Conservation (phyloP, 306 rosid genomes). For the Acmispon strigosus region DNA sequence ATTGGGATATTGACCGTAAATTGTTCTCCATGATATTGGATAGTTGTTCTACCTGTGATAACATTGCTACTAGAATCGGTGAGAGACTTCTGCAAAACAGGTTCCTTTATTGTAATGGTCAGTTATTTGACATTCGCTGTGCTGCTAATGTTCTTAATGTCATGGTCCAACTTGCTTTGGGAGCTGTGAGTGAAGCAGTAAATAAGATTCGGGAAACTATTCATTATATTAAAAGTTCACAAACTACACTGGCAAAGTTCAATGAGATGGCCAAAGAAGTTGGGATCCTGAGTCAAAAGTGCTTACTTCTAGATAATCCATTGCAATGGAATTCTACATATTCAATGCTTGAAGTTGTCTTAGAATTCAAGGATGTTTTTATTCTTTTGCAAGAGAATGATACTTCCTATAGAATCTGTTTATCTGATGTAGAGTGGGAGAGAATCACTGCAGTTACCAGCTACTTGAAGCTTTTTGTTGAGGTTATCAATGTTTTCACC, state of each 20-base stretch:
- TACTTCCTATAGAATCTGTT: slow-evolving; percentile 37
- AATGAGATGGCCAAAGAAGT: slow-evolving; percentile 61
- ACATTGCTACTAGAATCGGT: slow-evolving; percentile 49
- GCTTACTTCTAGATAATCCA: slow-evolving; percentile 60
- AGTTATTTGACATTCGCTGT: slow-evolving; percentile 80
- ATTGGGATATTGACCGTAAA: slow-evolving; percentile 97
- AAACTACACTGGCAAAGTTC: slow-evolving; percentile 57
- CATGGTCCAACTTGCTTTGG: slow-evolving; percentile 50
- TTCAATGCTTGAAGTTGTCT: slow-evolving; percentile 73
- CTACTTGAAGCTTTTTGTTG: slow-evolving; percentile 75
- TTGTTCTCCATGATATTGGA: slow-evolving; percentile 83
- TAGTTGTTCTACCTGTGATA: slow-evolving; percentile 58
- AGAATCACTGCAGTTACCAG: slow-evolving; percentile 43
- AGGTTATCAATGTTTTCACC: slow-evolving; percentile 49
- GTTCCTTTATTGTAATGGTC: slow-evolving; percentile 81
- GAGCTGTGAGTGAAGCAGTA: slow-evolving; percentile 47
- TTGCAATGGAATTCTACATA: slow-evolving; percentile 68
- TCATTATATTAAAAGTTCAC: slow-evolving; percentile 61
- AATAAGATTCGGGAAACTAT: slow-evolving; percentile 62
- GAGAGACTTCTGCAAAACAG: slow-evolving; percentile 83
- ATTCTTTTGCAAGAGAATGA: slow-evolving; percentile 69
- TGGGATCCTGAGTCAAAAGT: slow-evolving; percentile 52
- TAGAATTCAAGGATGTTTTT: slow-evolving; percentile 73
- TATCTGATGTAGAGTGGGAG: slow-evolving; percentile 75
- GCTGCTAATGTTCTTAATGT: slow-evolving; percentile 41